Base-by-base conservation (phyloP, 1,284 basidiomycete species). In the Cryptococcus sp. region DNA sequence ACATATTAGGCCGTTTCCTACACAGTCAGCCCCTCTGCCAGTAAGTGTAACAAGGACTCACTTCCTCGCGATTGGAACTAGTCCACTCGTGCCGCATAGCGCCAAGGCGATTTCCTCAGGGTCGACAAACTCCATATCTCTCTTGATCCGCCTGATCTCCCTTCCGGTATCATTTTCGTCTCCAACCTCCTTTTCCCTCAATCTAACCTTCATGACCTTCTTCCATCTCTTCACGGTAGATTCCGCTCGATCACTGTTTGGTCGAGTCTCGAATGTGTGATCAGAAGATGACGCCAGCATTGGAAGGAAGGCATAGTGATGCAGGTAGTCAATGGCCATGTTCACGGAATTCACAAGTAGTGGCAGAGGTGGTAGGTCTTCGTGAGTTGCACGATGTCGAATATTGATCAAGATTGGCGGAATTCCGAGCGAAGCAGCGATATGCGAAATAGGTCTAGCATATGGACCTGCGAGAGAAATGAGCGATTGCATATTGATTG, bases 321-420 rank as follows among this genome's bases (percentile, higher is more conserved):
- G 82, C 30, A 92, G 78, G 38, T 71, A 68, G 10, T 68, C 62
- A 52, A 80, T 65, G 59, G 88, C 88, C 80, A 89, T 84, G 57
- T 81, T 79, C 15, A 87, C 83, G 0, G 86, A 91, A 53, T 90
- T 83, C 53, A 88, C 82, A 8, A 97, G 81, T 5, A 94, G 78
- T 49, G 85, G 83, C 2, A 98, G 79, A 60, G 88, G 89, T 0
- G 95, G 96, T 14, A 98, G 78, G 62, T 96, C 91, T 68, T 98
- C 95, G 70, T 98, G 95, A 2, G 95, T 98, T 7, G 90, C 90
- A 33, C 90, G 88, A 78, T 98, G 95, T 38, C 95, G 83, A 4
- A 98, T 80, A 61, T 97, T 90, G n/a, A 98, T 93, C 15, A 98
- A 81, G 84, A 89, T 92, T 0, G 82, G 78, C 0, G 96, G 96